Base-by-base conservation (phyloP, 371 early-diverging fungal species). In the Nosema muscidifuracis region DNA sequence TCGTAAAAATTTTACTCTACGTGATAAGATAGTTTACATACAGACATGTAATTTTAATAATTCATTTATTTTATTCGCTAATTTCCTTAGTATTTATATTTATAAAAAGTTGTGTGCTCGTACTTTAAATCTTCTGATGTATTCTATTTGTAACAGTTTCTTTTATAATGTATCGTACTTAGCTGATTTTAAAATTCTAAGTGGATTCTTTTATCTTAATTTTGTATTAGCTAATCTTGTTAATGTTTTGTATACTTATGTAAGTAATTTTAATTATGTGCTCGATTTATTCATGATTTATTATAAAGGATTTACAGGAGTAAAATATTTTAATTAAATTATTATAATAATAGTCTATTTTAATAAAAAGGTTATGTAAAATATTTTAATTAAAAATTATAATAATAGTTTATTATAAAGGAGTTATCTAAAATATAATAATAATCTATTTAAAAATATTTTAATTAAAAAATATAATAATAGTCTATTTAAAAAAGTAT, bases 81-180 rank as follows among this genome's bases (percentile, higher is more conserved):
- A 71, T 22, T 71, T 71, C 31, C 16, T 71, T n/a, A 63, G 71
- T 71, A 34, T 55, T 50, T 71, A 71, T 38, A 71, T 71, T 55
- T 71, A 36, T 31, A 71, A 71, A 31, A 33, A 42, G 12, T 20
- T 71, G 26, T 38, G 40, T 55, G 38, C 24, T 15, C 61, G 61
- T 31, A 50, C 64, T 44, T n/a, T 55, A 7, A 61, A 62, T 33
- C 22, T 71, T 12, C 43, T 71, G 3, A 24, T 71, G 13, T 42
- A 63, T 6, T 30, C 47, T 20, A 28, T 71, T 1, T 13, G 34
- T 6, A 50, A 47, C 12, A 33, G 38, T 28, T n/a, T 38, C 16
- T 30, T 47, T 16, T 71, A 51, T 56, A 63, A 51, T 13, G 0
- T 71, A 10, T 33, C 64, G 10, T 61, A 47, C n/a, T 71, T 71